Percentiles rank a stretch among this genome's conserved stretches.
Evolutionary conservation across 768 basidiomycete species (phyloP).

Genomic region (Piloderma croceum): DNA sequence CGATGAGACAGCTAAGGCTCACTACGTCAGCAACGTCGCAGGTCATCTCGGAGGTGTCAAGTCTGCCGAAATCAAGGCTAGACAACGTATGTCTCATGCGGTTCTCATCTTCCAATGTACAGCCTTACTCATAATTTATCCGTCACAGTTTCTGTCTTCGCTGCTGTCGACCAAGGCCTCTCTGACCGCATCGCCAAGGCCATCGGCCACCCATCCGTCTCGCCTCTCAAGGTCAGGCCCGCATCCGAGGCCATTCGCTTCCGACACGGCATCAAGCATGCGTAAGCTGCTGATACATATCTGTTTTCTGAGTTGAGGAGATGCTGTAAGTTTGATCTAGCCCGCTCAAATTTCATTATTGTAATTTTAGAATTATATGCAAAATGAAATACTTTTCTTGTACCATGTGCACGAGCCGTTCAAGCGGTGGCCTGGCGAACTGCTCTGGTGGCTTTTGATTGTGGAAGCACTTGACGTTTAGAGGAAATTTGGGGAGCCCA

Average conservation of each 20-base stretch:
- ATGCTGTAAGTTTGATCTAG: too few relatives aligned
- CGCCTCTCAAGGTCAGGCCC: constrained; percentile 56
- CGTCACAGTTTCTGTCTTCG: constrained; percentile 65
- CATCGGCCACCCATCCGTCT: constrained; percentile 52
- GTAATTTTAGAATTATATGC: too few relatives aligned
- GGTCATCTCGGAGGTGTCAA: constrained; percentile 60
- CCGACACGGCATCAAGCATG: constrained; percentile 25
- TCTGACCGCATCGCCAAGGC: constrained; percentile 76
- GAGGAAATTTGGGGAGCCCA: too few relatives aligned
- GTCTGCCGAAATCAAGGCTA: constrained; percentile 51
- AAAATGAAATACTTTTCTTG: too few relatives aligned
- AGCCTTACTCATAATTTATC: neutral
- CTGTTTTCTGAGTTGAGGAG: too few relatives aligned
- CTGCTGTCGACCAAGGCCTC: constrained; percentile 68
- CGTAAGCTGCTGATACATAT: too few relatives aligned
- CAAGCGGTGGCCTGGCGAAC: too few relatives aligned
- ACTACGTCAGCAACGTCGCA: constrained; percentile 63
- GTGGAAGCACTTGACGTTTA: too few relatives aligned
- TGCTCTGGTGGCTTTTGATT: too few relatives aligned
- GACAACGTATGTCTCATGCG: constrained; percentile 50
- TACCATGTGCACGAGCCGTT: too few relatives aligned
- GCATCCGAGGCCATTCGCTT: constrained; percentile 54
- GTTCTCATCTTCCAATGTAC: neutral
- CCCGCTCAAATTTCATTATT: too few relatives aligned
- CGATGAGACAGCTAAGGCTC: constrained; percentile 51